Evolutionary conservation across 1,284 basidiomycete genomes (phyloP).

Genomic region (Chalciporus sp.): DNA sequence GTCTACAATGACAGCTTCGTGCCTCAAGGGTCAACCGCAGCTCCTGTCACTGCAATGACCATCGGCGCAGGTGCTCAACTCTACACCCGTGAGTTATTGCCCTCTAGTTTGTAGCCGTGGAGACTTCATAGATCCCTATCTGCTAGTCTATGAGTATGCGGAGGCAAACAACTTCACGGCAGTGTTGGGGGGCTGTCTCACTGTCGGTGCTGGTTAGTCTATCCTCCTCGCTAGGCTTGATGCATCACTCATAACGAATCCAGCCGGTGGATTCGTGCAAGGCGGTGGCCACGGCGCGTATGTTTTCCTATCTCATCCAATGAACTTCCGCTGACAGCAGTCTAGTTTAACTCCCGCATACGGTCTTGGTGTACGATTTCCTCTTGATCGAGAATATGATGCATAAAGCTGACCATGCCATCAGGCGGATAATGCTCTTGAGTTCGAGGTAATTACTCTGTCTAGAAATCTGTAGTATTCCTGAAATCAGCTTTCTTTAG

Average conservation of each 20-base stretch:
- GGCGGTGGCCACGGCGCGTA: slow-evolving; percentile 27
- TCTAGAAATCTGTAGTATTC: slow-evolving; percentile 9
- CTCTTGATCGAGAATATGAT: background rate
- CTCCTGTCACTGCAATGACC: slow-evolving; percentile 2
- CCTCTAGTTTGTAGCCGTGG: too few relatives aligned
- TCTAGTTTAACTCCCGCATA: slow-evolving; percentile 17
- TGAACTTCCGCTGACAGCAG: background rate
- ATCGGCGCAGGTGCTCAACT: slow-evolving; percentile 7
- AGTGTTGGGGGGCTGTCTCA: slow-evolving; percentile 21
- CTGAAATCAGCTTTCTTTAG: background rate
- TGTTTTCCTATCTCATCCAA: background rate
- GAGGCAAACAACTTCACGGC: slow-evolving; percentile 13
- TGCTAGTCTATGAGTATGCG: slow-evolving; percentile 4
- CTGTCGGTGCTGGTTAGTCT: slow-evolving; percentile 20
- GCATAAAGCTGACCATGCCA: background rate
- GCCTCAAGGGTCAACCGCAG: slow-evolving; percentile 3
- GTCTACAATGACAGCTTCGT: slow-evolving; percentile 14
- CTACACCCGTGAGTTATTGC: background rate
- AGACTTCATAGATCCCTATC: background rate
- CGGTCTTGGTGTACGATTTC: slow-evolving; percentile 22
- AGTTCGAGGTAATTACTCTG: slow-evolving; percentile 24
- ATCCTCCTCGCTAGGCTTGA: background rate
- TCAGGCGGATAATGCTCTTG: slow-evolving; percentile 18
- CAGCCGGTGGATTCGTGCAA: slow-evolving; percentile 27
- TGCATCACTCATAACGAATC: background rate